Evolutionary conservation across 352 stramenopile genomes (phyloP).

Genomic region (Pythium scleroteichum): DNA sequence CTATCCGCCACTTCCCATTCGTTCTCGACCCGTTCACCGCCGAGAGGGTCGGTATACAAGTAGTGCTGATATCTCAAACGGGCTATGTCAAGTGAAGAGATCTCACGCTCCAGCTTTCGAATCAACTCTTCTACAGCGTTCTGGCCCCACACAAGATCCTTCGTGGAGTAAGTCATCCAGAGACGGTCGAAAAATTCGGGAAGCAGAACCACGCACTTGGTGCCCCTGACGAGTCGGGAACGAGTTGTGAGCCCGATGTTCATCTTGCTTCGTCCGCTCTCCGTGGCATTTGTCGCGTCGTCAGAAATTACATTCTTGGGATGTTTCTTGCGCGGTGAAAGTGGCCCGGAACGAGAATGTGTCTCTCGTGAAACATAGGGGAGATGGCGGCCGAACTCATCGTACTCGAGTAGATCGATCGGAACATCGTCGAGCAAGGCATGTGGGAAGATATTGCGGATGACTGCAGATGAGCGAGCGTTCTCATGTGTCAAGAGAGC

Average conservation of each 20-base stretch:
- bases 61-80: conserved; percentile 81
- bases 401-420: conserved; percentile 72
- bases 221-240: conserved; percentile 63
- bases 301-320: conserved; percentile 37
- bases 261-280: conserved; percentile 70
- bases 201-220: conserved; percentile 81
- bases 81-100: conserved; percentile 75
- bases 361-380: conserved; percentile 46
- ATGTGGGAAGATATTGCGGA: conserved; percentile 85
- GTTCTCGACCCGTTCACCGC: conserved; percentile 51
- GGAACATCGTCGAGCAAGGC: conserved; percentile 79
- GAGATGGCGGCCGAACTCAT: conserved; percentile 80
- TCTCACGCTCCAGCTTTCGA: conserved; percentile 65
- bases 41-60: conserved; percentile 77
- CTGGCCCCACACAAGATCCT: conserved; percentile 81
- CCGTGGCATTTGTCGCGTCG: conserved; percentile 66
- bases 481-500: conserved; percentile 87
- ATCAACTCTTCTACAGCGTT: conserved; percentile 76
- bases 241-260: conserved; percentile 78
- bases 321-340: conserved; percentile 40
- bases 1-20: conserved; percentile 41
- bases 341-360: conserved; percentile 29
- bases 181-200: conserved; percentile 88
- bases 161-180: conserved; percentile 70
- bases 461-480: conserved; percentile 74